Conservation (phyloP, 306 rosid species). For the Hippophae rhamnoides region DNA sequence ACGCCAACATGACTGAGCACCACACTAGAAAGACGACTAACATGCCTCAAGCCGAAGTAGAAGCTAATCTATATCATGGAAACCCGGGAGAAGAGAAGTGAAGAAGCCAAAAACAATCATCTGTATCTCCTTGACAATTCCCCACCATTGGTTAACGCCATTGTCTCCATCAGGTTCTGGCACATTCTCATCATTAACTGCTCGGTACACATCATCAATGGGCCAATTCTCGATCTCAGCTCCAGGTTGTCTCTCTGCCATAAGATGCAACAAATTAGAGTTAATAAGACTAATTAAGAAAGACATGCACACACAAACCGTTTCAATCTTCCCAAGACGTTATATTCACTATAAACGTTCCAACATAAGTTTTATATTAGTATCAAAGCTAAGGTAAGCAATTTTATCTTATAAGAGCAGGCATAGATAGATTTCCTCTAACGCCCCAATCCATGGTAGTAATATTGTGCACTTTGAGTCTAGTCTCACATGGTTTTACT, state of each 20-base stretch:
- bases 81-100: conserved; percentile 89
- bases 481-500: too few species aligned
- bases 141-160: conserved; percentile 88
- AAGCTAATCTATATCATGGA: conserved; percentile 72
- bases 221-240: conserved; percentile 48
- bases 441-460: too few species aligned
- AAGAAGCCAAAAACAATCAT: conserved; percentile 95
- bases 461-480: too few species aligned
- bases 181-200: conserved; percentile 46
- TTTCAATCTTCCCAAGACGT: too few species aligned
- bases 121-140: conserved; percentile 78
- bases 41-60: conserved; percentile 6
- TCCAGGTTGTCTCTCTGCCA: conserved; percentile 56
- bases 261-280: conserved; percentile 2
- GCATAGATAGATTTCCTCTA: too few species aligned
- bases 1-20: background rate
- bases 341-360: too few species aligned
- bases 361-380: too few species aligned
- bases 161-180: conserved; percentile 47
- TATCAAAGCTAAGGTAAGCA: too few species aligned
- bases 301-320: background rate
- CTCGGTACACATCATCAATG: conserved; percentile 35
- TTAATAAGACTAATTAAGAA: background rate
- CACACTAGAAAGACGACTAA: background rate
- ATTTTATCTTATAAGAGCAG: too few species aligned